Evolutionary conservation across 805 yeast genomes (phyloP).

Genomic region (Pichia membranifaciens): DNA sequence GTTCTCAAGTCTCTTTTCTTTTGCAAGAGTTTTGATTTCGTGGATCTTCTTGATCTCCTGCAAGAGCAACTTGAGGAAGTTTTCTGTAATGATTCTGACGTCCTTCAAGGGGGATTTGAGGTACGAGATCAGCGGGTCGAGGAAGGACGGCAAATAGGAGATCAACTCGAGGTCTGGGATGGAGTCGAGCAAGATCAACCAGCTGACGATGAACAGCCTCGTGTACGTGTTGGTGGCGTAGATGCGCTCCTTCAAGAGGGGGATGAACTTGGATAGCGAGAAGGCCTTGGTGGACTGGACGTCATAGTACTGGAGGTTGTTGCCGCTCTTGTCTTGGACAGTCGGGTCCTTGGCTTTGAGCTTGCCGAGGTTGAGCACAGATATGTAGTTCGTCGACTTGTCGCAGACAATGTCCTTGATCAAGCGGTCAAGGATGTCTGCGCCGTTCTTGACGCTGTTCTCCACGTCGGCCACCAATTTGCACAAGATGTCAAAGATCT

Average conservation of each 20-base stretch:
- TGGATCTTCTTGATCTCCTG: constrained; percentile 77
- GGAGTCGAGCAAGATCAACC: constrained; percentile 89
- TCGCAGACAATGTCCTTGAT: constrained; percentile 94
- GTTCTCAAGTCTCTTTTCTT: constrained; percentile 22
- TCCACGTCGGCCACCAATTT: constrained; percentile 87
- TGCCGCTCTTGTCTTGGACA: constrained; percentile 47
- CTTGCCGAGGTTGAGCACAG: constrained; percentile 37
- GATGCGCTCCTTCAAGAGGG: constrained; percentile 84
- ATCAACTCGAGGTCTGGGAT: constrained; percentile 88
- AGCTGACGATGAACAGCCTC: constrained; percentile 82
- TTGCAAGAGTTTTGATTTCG: constrained; percentile 50
- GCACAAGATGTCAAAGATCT: constrained; percentile 88
- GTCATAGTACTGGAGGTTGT: constrained; percentile 53
- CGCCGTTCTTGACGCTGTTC: constrained; percentile 88
- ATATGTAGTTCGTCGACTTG: constrained; percentile 82
- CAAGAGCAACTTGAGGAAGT: constrained; percentile 64
- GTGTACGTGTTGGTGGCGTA: constrained; percentile 91
- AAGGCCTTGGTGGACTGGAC: constrained; percentile 63
- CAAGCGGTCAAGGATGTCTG: constrained; percentile 83
- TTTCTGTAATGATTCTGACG: constrained; percentile 79
- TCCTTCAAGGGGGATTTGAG: constrained; percentile 80
- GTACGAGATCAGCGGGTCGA: constrained; percentile 77
- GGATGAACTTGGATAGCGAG: constrained; percentile 81
- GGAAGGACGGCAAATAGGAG: constrained; percentile 80
- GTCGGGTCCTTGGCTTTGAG: constrained; percentile 36